These are phyloP conservation scores for Cichorium intybus DNA, from an alignment of 140 eudicot species.

Conservation along the genomic window DNA sequence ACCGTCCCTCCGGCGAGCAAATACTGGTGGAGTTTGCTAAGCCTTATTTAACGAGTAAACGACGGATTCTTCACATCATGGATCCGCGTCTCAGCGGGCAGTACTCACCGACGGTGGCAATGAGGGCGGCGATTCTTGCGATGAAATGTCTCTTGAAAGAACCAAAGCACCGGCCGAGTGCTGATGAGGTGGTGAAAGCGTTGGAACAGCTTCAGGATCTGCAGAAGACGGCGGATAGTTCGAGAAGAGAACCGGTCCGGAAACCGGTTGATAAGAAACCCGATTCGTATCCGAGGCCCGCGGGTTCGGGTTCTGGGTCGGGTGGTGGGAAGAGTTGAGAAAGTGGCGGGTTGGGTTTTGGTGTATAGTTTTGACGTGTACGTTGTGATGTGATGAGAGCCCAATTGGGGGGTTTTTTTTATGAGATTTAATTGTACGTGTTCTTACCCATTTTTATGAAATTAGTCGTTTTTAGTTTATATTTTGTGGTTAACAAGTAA, in stretches of 20 bases:
- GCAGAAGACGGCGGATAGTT: slow-evolving; percentile 36
- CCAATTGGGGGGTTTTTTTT: too few relatives aligned
- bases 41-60: slow-evolving; percentile 65
- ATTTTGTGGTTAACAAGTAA: not conserved
- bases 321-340: slow-evolving; percentile 17
- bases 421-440: slow-evolving; percentile 1
- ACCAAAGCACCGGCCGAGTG: slow-evolving; percentile 59
- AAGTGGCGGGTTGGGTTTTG: not conserved
- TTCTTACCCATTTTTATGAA: not conserved
- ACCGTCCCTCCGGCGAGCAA: slow-evolving; percentile 71
- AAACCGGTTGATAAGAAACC: slow-evolving; percentile 27
- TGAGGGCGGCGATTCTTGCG: slow-evolving; percentile 59
- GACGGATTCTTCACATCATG: slow-evolving; percentile 59
- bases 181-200: slow-evolving; percentile 59
- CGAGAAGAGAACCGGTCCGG: slow-evolving; percentile 32
- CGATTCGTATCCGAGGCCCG: slow-evolving; percentile 17
- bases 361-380: slow-evolving; percentile 30
- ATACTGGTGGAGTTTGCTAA: slow-evolving; percentile 61
- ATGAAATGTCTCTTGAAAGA: slow-evolving; percentile 59
- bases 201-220: slow-evolving; percentile 65
- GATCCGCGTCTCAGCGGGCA: slow-evolving; percentile 68
- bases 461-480: not conserved
- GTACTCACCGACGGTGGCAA: slow-evolving; percentile 53
- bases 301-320: slow-evolving; percentile 4
- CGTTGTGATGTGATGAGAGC: slow-evolving; percentile 17